Evolutionary conservation across 2,329 filamentous ascomycete species (phyloP), one percentile per base, ranked within the genome.

Genomic region (Chrysosporium queenslandicum): DNA sequence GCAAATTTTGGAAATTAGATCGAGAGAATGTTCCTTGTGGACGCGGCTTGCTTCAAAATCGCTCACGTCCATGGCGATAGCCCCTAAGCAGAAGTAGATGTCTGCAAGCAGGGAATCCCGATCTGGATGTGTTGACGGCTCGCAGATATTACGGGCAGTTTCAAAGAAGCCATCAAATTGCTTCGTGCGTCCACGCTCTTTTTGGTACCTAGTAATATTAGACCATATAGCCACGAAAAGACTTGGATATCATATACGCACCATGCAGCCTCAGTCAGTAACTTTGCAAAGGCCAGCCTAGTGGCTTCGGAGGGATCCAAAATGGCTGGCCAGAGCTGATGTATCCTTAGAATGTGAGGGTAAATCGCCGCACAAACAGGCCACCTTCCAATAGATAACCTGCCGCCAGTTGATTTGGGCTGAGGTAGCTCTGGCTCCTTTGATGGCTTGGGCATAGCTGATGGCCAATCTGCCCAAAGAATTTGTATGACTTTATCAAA

Each of bases 201-300:
- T 60, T 58, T 59, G 54, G 42, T 60, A 59, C 59, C 58, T 59
- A 29, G n/a, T 56, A 30, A 48, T 48, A 32, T 61, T 59, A 58
- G 58, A 56, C 34, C 21, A 41, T 23, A 46, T 43, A 42, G 32
- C n/a, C 39, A 11, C 27, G 32, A 46, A 20, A 32, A 20, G 34
- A n/a, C 3, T 20, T 46, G 39, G n/a, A 16, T 48, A 21, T 7
- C 49, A 6, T 46, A 56, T 54, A 57, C 55, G 11, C 20, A 62
- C 61, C 58, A 63, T 52, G 55, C 59, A 53, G 60, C 60, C 11
- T 62, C 59, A 51, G 23, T 59, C 7, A 61, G 37, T 47, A 63
- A 46, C 41, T 55, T 58, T 53, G 59, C 60, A 52, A 61, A 62
- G 49, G 58, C 56, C 49, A 61, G 43, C 11, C 23, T 56, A 20